Base-by-base conservation (phyloP, 208 protist genomes). In the Leishmania amazonensis region DNA sequence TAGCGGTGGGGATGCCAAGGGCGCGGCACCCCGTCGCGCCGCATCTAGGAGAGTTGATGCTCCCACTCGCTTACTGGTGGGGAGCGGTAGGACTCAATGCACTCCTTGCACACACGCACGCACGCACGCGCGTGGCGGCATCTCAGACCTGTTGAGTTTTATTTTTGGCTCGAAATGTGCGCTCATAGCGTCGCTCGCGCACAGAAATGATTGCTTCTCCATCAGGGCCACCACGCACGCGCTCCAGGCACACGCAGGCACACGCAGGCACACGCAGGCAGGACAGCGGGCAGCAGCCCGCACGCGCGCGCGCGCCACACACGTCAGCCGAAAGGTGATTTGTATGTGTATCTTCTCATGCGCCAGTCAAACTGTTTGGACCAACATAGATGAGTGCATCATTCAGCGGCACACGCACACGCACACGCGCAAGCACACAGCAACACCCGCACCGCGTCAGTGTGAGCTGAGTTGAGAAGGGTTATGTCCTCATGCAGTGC, bases 141-240 rank as follows among this genome's bases (percentile, higher is more conserved):
- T 45, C 60, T 83, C 80, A 83, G 80, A 83, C 80, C 80, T 79
- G 72, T 78, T 83, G 80, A 83, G 80, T 83, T 83, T 83, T 79
- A 7, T 57, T 17, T 83, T 83, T 83, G 80, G 80, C 80, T 83
- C 72, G 51, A 83, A 79, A 68, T 45, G 80, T 79, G 80, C 80
- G 80, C 80, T 83, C 80, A 83, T 79, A 0, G 80, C 80, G n/a
- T 83, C 74, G 73, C 80, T 78, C 80, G 72, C 80, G 80, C 80
- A 79, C 80, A 45, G 65, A 17, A 35, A 42, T 53, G 54, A 51
- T 72, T 78, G 70, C 65, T 73, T 83, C 31, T 79, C 62, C 80
- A 83, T 83, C 54, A 60, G 54, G 19, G 54, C 54, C 24, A 70
- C 64, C 64, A 31, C 64, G 64, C 64, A 21, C 64, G 2, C 64